phyloP scores from a whole-genome alignment of 495 filamentous ascomycete genomes.

The Peziza echinospora region DNA sequence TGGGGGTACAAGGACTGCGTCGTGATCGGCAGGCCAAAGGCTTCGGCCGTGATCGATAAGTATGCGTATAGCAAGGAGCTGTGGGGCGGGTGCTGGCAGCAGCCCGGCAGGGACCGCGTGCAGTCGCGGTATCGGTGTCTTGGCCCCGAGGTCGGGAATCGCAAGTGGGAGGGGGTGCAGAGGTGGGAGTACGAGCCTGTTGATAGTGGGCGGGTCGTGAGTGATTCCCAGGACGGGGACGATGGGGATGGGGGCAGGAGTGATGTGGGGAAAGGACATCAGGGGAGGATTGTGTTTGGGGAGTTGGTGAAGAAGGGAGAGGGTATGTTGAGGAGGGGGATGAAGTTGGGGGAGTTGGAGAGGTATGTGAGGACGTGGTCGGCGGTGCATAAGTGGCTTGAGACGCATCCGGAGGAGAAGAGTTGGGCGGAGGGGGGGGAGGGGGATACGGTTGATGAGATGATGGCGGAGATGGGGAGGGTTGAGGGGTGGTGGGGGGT shows the following conservation, averaged over 20 bases:
- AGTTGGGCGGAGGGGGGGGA: constrained; percentile 30
- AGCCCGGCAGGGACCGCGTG: constrained; percentile 34
- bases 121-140: constrained; percentile 28
- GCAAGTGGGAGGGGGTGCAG: constrained; percentile 34
- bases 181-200: constrained; percentile 80
- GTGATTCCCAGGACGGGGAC: constrained; percentile 80
- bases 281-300: background rate
- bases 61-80: constrained; percentile 29
- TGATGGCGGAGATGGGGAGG: constrained; percentile 27
- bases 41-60: constrained; percentile 26
- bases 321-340: constrained; percentile 21
- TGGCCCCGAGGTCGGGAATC: constrained; percentile 25
- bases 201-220: constrained; percentile 70
- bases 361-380: constrained; percentile 36
- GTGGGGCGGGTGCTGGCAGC: constrained; percentile 38
- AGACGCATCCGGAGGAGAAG: constrained; percentile 25
- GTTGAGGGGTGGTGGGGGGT: constrained; percentile 25
- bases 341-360: constrained; percentile 34
- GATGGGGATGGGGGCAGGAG: constrained; percentile 44
- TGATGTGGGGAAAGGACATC: constrained; percentile 11
- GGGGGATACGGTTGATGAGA: constrained; percentile 27
- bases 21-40: constrained; percentile 27
- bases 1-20: constrained; percentile 43
- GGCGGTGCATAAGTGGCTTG: constrained; percentile 32
- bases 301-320: constrained; percentile 14